These are phyloP conservation scores for Amanita thiersii DNA, from an alignment of 768 basidiomycete genomes.

Conservation along the genomic window DNA sequence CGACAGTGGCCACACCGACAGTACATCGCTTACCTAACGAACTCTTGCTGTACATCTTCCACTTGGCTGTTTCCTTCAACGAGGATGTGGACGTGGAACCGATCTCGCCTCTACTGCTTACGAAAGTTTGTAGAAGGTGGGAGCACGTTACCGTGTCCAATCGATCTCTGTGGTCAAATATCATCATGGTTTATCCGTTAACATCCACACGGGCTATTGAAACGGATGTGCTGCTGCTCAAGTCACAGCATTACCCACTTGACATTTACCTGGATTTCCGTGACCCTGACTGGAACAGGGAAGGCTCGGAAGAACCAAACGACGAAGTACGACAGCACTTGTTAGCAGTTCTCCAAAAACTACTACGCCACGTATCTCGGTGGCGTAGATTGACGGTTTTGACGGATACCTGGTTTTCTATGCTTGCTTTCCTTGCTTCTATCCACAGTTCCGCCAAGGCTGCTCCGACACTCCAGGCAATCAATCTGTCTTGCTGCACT, in stretches of 20 bases:
- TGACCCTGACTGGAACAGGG: constrained; percentile 50
- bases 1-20: no score
- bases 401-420: constrained; percentile 54
- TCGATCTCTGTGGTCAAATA: constrained; percentile 41
- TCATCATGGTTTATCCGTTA: constrained; percentile 37
- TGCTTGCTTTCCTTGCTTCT: constrained; percentile 40
- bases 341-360: constrained; percentile 34
- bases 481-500: constrained; percentile 49
- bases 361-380: constrained; percentile 35
- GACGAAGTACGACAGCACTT: constrained; percentile 33
- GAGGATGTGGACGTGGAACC: constrained; percentile 11
- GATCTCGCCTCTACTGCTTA: constrained; percentile 20
- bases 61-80: constrained; percentile 11
- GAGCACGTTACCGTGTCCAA: constrained; percentile 36
- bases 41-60: constrained; percentile 27
- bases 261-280: constrained; percentile 50
- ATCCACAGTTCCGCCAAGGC: constrained; percentile 22
- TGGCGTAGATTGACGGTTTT: constrained; percentile 44
- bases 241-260: constrained; percentile 39
- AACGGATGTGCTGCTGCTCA: constrained; percentile 27
- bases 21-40: constrained; percentile 25
- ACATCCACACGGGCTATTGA: constrained; percentile 27
- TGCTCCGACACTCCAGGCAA: constrained; percentile 27
- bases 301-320: constrained; percentile 35
- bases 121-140: constrained; percentile 46